Evolutionary conservation across 2,329 filamentous ascomycete genomes (phyloP), one percentile per base, ranked within the genome.

Genomic region (Nigrospora osmanthi): DNA sequence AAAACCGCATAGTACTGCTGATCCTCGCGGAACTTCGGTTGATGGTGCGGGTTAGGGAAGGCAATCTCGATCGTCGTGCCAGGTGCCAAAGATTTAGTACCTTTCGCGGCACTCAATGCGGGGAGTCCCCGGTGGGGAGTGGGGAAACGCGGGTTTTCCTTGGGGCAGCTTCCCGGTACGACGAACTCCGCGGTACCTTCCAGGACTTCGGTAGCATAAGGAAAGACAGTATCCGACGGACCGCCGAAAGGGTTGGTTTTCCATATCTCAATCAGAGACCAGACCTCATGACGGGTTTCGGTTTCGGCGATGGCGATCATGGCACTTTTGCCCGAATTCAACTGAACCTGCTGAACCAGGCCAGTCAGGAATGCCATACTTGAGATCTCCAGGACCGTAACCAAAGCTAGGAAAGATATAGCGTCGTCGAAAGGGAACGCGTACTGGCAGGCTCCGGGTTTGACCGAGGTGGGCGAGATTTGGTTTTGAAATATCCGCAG

Each of bases 401-500:
- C 55, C 10, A 65, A 54, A 1, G 58, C 60, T 0, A 56, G 43
- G 49, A 56, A 56, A 9, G 54, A 49, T 11, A 36, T 35, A 1
- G 49, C 37, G 44, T 54, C 52, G 46, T 53, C 49, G 47, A 49
- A 54, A 3, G 52, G 52, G 45, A 44, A 56, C 15, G 45, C 45
- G 45, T 54, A 42, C 28, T 48, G 38, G 46, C 54, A 56, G 11
- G 49, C 49, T 35, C 51, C 54, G 17, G 69, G 68, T 47, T 70
- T 71, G 32, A 68, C 48, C 1, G 64, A 68, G 3, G 57, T 63
- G 12, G 55, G 46, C 1, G 64, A 68, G 35, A 71, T 71, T 31
- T 62, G 54, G 44, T 65, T 61, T 46, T 70, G 67, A 52, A 71
- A 71, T 47, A 70, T 67, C 19, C 63, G 58, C 14, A 70, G 51